These are phyloP conservation scores for Saccharomyces hybrid DNA, from an alignment of 1,139 yeast genomes.

Conservation along the genomic window DNA sequence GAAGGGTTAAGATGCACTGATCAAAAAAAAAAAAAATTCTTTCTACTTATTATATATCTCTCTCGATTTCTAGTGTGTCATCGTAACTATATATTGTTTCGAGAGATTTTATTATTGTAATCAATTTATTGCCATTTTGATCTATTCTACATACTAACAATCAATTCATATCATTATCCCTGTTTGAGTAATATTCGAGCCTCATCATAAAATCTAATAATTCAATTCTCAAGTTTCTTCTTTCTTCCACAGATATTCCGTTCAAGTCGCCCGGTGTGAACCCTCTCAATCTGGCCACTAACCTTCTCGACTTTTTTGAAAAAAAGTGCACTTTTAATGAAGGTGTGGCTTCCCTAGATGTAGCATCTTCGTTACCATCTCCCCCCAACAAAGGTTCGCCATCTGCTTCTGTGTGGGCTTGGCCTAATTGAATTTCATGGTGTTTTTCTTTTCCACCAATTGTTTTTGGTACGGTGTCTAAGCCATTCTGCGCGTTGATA, in stretches of 20 bases:
- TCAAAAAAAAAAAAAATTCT: background rate
- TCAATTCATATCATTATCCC: background rate
- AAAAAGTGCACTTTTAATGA: conserved; percentile 17
- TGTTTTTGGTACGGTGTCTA: background rate
- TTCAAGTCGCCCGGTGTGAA: conserved; percentile 14
- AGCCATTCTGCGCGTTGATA: background rate
- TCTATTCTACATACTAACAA: background rate
- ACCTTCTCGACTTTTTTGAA: conserved; percentile 16
- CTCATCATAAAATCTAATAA: conserved; percentile 23
- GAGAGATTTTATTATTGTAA: background rate
- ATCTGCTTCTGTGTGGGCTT: background rate
- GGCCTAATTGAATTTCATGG: background rate
- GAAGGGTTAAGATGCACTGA: background rate
- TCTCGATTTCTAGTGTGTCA: background rate
- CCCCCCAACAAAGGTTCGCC: background rate
- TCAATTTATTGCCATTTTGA: background rate
- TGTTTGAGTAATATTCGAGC: conserved; percentile 13
- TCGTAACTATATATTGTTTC: background rate
- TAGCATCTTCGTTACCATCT: conserved; percentile 3
- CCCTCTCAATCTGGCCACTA: conserved; percentile 15
- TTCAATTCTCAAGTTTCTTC: conserved; percentile 20
- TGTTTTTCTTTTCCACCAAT: background rate
- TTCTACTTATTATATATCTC: background rate
- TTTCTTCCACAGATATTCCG: conserved; percentile 17
- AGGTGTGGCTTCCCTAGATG: conserved; percentile 8